Evolutionary conservation across 1,284 basidiomycete genomes (phyloP), one percentile per base, ranked within the genome.

Genomic region (Sphaerobolus stellatus): DNA sequence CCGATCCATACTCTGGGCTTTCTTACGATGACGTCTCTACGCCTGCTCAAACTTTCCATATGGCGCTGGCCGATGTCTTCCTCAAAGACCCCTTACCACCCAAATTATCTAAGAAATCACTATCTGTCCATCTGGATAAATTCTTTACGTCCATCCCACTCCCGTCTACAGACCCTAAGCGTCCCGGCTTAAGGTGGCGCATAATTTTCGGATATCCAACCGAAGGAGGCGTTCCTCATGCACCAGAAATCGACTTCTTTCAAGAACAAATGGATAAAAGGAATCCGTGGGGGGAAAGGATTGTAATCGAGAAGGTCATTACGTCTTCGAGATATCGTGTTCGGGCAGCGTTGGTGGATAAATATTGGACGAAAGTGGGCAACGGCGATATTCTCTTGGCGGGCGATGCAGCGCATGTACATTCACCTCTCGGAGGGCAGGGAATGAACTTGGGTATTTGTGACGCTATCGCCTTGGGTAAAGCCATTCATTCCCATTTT

Each of bases 391-490:
- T 76, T 27, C 52, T 75, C 33, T 67, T 77, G 7, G 59, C 75
- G 5, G 75, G 75, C 24, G 76, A 77, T 58, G 72, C 74, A 4
- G 74, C 74, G 5, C 76, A 78, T 61, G 71, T 75, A 31, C 75
- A 76, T 54, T 71, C 72, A 4, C 75, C 76, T 25, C 62, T 70
- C 5, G 75, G 74, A n/a, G 76, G 75, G 0, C 74, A 75, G 51
- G 76, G 76, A 5, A 75, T 77, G 74, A 76, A 75, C 45, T 68
- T 75, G 7, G 73, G 73, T 11, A 64, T 77, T n/a, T 69, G 75
- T 20, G 75, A 77, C 56, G 73, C 73, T 2, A 63, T 74, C 22
- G 63, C 64, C 36, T 62, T 76, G 1, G 73, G 67, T 24, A 61
- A 58, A 11, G 44, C 51, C 16, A 36, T 52, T 18, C 6, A 30